Base-by-base conservation (phyloP, 2,329 filamentous ascomycete genomes). In the Xylariaceae sp. region DNA sequence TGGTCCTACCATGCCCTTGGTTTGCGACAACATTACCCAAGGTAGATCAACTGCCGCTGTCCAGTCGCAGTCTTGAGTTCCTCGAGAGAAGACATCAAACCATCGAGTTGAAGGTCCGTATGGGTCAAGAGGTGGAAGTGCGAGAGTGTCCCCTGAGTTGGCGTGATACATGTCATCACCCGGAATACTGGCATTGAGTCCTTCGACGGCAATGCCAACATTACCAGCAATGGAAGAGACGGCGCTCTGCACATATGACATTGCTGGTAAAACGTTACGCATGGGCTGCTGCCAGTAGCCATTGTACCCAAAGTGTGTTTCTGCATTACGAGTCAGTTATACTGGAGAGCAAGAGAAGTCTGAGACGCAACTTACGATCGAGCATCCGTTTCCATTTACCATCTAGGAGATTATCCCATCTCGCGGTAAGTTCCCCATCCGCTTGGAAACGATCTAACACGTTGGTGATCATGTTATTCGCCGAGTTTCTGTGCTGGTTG, bases 211-310 rank as follows among this genome's bases (percentile, higher is more conserved):
- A 50, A 90, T 75, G 18, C 86, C 85, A 57, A 90, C 75, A 56
- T 85, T 78, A 6, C 87, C 87, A 0, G 82, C 80, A 4, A 88
- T 74, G 4, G 81, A 80, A 10, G 78, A 78, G 55, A 87, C 82
- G 1, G 77, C 73, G 1, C 77, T 77, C 68, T 87, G 83, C 1
- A 87, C 82, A 64, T 82, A 86, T 4, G 79, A 74, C 63, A 88
- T 77, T 6, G 82, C 79, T 0, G 87, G 86, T 1, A 88, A 78
- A 0, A 81, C 80, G 68, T 90, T 88, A 39, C 86, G 78, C 87
- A 89, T 89, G 1, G 88, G 86, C 69, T 89, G 87, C 72, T 90
- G 87, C 86, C 86, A 83, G 70, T 79, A 78, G 52, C 76, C 77
- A 55, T 81, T 75, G 51, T 80, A 83, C 17, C 80, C 80, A 7